Evolutionary conservation across 2,329 filamentous ascomycete species (phyloP).

Genomic region (Hymenoscyphus infarciens): DNA sequence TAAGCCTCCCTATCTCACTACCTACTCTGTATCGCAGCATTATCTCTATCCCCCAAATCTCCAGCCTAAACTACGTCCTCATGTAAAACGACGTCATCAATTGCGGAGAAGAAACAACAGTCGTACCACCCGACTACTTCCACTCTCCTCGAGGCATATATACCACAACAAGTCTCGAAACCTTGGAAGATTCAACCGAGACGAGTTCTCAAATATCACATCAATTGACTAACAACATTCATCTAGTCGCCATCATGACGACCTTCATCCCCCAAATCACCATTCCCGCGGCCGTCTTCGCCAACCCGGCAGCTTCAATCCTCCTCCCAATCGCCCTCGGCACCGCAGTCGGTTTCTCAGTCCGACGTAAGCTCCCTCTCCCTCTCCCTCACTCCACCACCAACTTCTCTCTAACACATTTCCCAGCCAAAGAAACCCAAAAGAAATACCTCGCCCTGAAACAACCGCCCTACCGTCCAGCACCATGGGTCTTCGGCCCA

Average conservation of each 20-base stretch:
- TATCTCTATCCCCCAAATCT: too few relatives aligned
- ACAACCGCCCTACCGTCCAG: slow-evolving; percentile 63
- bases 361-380: slow-evolving; percentile 51
- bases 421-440: slow-evolving; percentile 52
- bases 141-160: background rate
- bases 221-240: background rate
- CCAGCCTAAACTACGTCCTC: too few relatives aligned
- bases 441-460: slow-evolving; percentile 62
- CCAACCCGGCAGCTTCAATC: slow-evolving; percentile 67
- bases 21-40: too few relatives aligned
- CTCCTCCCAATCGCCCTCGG: slow-evolving; percentile 73
- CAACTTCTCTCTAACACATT: slow-evolving; percentile 2
- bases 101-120: too few relatives aligned
- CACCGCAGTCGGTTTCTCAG: slow-evolving; percentile 67
- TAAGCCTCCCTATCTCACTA: too few relatives aligned
- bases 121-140: too few relatives aligned
- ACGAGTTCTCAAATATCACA: background rate
- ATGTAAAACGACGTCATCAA: too few relatives aligned
- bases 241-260: slow-evolving; percentile 54
- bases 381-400: background rate
- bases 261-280: slow-evolving; percentile 76
- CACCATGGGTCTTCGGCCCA: slow-evolving; percentile 59
- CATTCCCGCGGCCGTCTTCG: slow-evolving; percentile 67
- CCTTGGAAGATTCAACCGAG: background rate
- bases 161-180: background rate